Evolutionary conservation across 306 rosid genomes (phyloP), one percentile per base, ranked within the genome.

Genomic region (Lathyrus aphaca): DNA sequence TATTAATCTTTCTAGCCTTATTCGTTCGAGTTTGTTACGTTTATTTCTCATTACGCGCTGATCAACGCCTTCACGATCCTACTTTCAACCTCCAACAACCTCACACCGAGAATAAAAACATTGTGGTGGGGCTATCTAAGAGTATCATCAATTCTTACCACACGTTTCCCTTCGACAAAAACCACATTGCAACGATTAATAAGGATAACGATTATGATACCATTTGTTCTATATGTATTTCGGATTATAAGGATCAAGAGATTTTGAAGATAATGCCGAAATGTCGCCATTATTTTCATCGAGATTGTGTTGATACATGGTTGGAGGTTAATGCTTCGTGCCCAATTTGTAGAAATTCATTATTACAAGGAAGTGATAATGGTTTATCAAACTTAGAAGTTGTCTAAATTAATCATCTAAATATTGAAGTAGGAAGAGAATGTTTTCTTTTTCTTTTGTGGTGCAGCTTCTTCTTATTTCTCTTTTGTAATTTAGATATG

Each of bases 261-360:
- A 84, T 89, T 75, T 32, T 92, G 39, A 64, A 89, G 79, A 84
- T 86, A 79, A 84, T 92, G 92, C 97, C 92, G 0, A 88, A 83
- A 54, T 92, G 96, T 50, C 42, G 74, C 10, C 97, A 92, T 66
- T 85, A 45, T 66, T 92, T 92, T 60, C 97, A 92, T 60, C 74
- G 79, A 50, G 69, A 69, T 48, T 92, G 96, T 50, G 67, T 92
- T 69, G 97, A 92, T 72, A 55, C 74, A 0, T 92, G 96, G 96
- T 78, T 92, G 75, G 84, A 72, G 83, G 83, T 89, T 54, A 86
- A 92, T 44, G 89, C 88, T 5, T 87, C 95, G 10, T 92, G 97
- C 46, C 97, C 95, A 0, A 82, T 92, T 64, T 92, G 96, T 67
- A 88, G 96, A 17, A 82, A 89, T 77, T 87, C 90, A 0, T 86